Conservation (phyloP, 1,284 basidiomycete species). For the Coniferiporia sulphurascens region DNA sequence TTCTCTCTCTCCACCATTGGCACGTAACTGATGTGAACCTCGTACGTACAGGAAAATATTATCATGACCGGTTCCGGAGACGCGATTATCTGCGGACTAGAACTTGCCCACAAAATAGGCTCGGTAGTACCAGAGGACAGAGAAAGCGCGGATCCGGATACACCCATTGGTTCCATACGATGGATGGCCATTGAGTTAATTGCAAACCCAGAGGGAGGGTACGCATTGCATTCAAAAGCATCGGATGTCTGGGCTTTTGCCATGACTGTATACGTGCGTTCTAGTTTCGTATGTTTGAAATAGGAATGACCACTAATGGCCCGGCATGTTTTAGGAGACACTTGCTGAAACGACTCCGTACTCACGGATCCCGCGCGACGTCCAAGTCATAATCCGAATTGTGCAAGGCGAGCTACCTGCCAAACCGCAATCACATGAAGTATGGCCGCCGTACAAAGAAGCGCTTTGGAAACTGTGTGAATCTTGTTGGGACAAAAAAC, state of each 20-base stretch:
- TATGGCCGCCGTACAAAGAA: not conserved
- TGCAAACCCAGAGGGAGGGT: not conserved
- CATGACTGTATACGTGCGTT: conserved; percentile 10
- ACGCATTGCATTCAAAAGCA: not conserved
- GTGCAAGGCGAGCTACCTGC: not conserved
- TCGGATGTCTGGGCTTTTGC: conserved; percentile 15
- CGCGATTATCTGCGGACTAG: not conserved
- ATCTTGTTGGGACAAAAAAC: not conserved
- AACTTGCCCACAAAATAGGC: not conserved
- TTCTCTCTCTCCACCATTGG: not conserved
- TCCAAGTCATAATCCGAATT: not conserved
- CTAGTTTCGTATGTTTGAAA: not conserved
- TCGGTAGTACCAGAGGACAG: not conserved
- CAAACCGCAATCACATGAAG: not conserved
- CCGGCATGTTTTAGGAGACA: conserved; percentile 29
- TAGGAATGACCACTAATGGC: conserved; percentile 35
- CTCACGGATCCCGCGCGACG: not conserved
- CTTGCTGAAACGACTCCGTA: not conserved
- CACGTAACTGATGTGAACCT: not conserved
- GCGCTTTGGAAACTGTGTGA: not conserved
- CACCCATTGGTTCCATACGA: not conserved
- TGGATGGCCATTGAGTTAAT: conserved; percentile 6
- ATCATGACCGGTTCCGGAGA: not conserved
- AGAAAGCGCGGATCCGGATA: not conserved
- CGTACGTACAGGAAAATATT: conserved; percentile 3